Conservation (phyloP, 345 rosid genomes). For the Dovyalis caffra region DNA sequence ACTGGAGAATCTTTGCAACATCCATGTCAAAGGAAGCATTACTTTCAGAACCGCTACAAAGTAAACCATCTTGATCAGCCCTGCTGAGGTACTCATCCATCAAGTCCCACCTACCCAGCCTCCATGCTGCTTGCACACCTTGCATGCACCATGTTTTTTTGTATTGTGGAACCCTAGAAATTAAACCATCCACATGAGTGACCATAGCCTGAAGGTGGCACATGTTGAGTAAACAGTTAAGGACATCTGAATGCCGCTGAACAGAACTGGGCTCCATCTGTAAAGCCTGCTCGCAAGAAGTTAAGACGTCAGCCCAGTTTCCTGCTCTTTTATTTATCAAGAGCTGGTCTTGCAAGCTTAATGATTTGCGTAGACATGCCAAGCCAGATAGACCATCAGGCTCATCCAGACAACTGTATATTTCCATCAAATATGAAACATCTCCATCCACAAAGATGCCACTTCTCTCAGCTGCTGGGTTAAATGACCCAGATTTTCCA, state of each 20-base stretch:
- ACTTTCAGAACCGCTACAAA: conserved; percentile 90
- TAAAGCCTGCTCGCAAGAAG: conserved; percentile 94
- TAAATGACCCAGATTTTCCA: conserved; percentile 84
- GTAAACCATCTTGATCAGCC: conserved; percentile 75
- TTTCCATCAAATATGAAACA: conserved; percentile 90
- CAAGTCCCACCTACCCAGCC: conserved; percentile 95
- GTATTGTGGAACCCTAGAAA: conserved; percentile 82
- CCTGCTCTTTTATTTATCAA: conserved; percentile 83
- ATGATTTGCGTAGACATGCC: conserved; percentile 78
- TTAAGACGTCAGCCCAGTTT: conserved; percentile 94
- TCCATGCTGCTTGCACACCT: conserved; percentile 99
- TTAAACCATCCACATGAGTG: conserved; percentile 88
- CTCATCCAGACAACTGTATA: conserved; percentile 90
- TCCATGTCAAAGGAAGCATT: conserved; percentile 96
- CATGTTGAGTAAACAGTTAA: conserved; percentile 91
- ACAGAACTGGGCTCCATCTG: conserved; percentile 90
- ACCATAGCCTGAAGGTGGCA: conserved; percentile 99
- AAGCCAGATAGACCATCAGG: conserved; percentile 93
- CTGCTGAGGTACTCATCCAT: conserved; percentile 93
- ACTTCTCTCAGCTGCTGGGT: conserved; percentile 86
- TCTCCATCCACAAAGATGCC: conserved; percentile 85
- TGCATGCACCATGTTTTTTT: conserved; percentile 99
- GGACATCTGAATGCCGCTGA: conserved; percentile 90
- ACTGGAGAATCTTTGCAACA: conserved; percentile 88
- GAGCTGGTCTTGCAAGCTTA: conserved; percentile 84